phyloP scores from a whole-genome alignment of 1,284 basidiomycete genomes.

The Phaffia rhodozyma region DNA sequence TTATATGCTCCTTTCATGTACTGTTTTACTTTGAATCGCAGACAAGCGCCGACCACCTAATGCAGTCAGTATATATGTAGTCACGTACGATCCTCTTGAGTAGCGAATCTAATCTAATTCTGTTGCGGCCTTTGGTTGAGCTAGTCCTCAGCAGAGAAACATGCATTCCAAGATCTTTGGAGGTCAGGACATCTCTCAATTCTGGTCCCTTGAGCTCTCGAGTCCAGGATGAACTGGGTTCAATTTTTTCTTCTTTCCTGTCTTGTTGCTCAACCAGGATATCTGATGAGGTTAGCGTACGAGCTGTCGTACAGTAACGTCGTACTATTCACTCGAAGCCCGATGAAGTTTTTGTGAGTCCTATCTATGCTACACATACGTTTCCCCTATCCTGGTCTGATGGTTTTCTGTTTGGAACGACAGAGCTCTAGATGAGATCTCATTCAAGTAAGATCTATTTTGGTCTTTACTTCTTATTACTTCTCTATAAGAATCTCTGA shows the following conservation, averaged over 20 bases:
- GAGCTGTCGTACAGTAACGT: conserved; percentile 65
- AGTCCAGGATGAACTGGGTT: background rate
- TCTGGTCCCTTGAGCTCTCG: background rate
- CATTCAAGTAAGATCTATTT: conserved; percentile 40
- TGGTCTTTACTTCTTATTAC: background rate
- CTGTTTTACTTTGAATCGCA: conserved; percentile 20
- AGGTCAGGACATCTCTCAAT: conserved; percentile 31
- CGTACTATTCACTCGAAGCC: conserved; percentile 54
- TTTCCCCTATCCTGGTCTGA: background rate
- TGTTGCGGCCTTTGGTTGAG: too few relatives aligned
- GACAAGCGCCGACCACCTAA: conserved; percentile 38
- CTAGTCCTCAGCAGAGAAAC: conserved; percentile 60
- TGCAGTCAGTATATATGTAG: conserved; percentile 41
- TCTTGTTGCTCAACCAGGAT: conserved; percentile 30
- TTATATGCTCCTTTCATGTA: background rate
- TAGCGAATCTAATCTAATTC: too few relatives aligned
- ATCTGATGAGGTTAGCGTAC: conserved; percentile 45
- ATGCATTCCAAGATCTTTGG: conserved; percentile 73
- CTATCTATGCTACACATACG: background rate
- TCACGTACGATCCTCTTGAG: too few relatives aligned
- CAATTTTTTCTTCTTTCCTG: background rate
- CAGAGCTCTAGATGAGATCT: conserved; percentile 57
- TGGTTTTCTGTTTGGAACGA: background rate
- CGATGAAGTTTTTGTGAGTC: conserved; percentile 48
- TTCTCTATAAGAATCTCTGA: background rate